Percentiles rank a stretch among this genome's conserved stretches.
Conservation (phyloP, 129 eudicot species). For the Helianthus tuberosus region DNA sequence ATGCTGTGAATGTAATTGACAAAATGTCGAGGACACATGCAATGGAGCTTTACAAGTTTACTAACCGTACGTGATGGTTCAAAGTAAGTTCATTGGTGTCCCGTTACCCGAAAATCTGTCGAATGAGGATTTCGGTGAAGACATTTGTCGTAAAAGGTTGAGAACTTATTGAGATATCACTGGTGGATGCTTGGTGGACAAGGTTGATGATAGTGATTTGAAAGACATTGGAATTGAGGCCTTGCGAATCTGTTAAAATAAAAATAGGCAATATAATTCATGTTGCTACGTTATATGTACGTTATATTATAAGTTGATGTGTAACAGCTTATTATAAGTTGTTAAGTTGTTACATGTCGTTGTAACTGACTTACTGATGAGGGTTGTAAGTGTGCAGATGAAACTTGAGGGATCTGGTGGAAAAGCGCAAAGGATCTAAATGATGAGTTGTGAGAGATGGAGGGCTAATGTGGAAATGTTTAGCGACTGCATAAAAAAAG, state of each 20-base stretch:
- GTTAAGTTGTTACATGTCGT: too few species aligned
- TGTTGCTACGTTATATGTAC: too few species aligned
- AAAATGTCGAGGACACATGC: constrained; percentile 25
- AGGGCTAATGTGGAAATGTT: too few species aligned
- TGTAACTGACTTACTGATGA: too few species aligned
- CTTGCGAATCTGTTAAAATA: constrained; percentile 11
- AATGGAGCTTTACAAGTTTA: constrained; percentile 41
- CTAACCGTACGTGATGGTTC: constrained; percentile 8
- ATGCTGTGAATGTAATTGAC: constrained; percentile 7
- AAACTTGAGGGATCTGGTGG: too few species aligned
- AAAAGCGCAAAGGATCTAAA: too few species aligned
- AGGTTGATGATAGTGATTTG: constrained; percentile 37
- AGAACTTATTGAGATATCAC: constrained; percentile 39
- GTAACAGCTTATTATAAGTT: too few species aligned
- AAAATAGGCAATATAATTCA: too few species aligned
- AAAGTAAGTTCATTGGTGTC: constrained; percentile 1
- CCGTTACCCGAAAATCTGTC: constrained; percentile 17
- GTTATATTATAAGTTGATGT: too few species aligned
- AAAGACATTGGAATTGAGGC: constrained; percentile 29
- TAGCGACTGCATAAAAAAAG: too few species aligned
- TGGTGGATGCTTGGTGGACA: constrained; percentile 40
- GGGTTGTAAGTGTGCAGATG: too few species aligned
- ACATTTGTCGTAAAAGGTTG: constrained; percentile 29
- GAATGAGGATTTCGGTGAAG: neutral
- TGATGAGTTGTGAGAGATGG: too few species aligned